phyloP scores from a whole-genome alignment of 805 yeast genomes.

The Saccharomycopsis microspora region DNA sequence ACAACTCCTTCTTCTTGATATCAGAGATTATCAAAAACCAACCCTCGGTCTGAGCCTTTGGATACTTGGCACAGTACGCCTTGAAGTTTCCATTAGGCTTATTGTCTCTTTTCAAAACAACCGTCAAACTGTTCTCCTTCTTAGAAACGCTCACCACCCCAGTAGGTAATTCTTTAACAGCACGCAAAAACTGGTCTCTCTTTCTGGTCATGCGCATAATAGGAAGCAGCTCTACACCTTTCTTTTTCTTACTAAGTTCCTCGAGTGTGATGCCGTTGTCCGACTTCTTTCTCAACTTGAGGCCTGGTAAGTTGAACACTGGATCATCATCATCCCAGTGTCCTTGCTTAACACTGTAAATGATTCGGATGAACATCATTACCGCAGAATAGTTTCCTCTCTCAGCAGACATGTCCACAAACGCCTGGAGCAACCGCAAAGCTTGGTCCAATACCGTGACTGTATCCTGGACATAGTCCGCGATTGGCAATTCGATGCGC shows the following conservation, averaged over 20 bases:
- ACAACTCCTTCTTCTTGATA: conserved; percentile 38
- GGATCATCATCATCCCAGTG: conserved; percentile 78
- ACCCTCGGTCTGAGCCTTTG: conserved; percentile 84
- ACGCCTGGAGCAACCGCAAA: conserved; percentile 87
- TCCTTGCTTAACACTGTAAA: conserved; percentile 86
- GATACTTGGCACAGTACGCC: conserved; percentile 70
- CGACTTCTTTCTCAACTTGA: background rate
- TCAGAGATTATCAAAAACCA: conserved; percentile 73
- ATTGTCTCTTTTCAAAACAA: conserved; percentile 45
- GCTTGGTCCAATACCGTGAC: conserved; percentile 89
- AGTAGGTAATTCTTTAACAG: conserved; percentile 51
- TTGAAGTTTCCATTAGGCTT: conserved; percentile 45
- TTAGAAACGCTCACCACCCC: conserved; percentile 30
- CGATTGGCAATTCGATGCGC: conserved; percentile 74
- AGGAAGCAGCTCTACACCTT: conserved; percentile 15
- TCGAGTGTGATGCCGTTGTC: background rate
- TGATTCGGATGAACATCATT: conserved; percentile 46
- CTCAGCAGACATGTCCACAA: conserved; percentile 82
- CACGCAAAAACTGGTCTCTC: conserved; percentile 36
- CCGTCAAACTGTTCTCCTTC: conserved; percentile 28
- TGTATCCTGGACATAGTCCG: conserved; percentile 91
- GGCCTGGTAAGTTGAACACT: conserved; percentile 27
- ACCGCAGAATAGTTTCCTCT: conserved; percentile 60
- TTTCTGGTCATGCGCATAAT: conserved; percentile 31
- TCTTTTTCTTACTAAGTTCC: background rate